Conservation (phyloP, 2,329 filamentous ascomycete genomes). For the Monosporascus cannonballus region DNA sequence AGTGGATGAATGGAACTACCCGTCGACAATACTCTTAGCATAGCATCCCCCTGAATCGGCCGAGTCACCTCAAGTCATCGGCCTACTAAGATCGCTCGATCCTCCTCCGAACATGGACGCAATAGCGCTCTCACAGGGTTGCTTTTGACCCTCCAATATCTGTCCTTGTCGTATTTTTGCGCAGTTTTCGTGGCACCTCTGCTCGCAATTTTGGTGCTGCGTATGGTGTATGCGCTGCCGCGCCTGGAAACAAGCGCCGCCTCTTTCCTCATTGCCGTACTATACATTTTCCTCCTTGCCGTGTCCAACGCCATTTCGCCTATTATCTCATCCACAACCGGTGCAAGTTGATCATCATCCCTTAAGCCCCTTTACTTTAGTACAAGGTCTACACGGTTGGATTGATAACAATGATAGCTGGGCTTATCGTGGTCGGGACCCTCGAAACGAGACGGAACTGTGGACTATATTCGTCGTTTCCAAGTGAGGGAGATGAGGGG, state of each 20-base stretch:
- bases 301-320: not conserved
- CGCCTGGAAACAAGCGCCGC: not conserved
- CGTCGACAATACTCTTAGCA: too few species aligned
- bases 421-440: not conserved
- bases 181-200: not conserved
- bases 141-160: not conserved
- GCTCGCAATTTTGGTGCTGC: not conserved
- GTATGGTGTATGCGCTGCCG: too few species aligned
- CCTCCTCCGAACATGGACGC: too few species aligned
- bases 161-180: slow-evolving; percentile 2
- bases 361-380: slow-evolving; percentile 1
- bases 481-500: not conserved
- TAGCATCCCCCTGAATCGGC: too few species aligned
- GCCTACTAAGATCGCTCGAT: too few species aligned
- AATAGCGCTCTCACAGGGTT: too few species aligned
- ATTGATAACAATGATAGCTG: not conserved
- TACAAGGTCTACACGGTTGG: slow-evolving; percentile 2
- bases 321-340: slow-evolving; percentile 1
- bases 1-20: too few species aligned
- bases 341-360: not conserved
- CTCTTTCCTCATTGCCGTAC: not conserved
- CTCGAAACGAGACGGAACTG: not conserved
- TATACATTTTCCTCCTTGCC: not conserved
- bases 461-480: slow-evolving; percentile 1
- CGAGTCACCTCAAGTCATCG: too few species aligned